These are phyloP conservation scores for Zygosaccharomyces pseudorouxii DNA, from an alignment of 805 yeast species.

Conservation along the genomic window DNA sequence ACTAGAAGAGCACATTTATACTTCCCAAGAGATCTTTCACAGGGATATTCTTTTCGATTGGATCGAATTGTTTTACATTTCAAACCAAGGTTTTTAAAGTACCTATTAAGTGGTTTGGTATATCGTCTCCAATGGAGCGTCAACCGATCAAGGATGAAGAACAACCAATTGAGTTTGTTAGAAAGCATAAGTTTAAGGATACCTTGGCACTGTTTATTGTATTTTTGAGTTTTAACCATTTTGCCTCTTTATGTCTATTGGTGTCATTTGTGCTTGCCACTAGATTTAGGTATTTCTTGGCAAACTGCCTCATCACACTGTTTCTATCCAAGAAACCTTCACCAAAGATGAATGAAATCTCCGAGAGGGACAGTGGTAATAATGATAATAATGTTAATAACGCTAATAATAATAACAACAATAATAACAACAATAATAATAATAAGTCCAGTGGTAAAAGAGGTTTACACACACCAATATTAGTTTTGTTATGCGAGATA, in stretches of 20 bases:
- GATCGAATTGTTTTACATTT: not conserved
- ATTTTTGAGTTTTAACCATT: slow-evolving; percentile 32
- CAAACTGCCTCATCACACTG: slow-evolving; percentile 27
- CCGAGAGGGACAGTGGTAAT: slow-evolving; percentile 11
- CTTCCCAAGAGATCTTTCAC: not conserved
- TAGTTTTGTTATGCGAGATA: slow-evolving; percentile 15
- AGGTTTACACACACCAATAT: slow-evolving; percentile 1
- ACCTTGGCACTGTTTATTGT: slow-evolving; percentile 32
- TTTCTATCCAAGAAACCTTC: slow-evolving; percentile 29
- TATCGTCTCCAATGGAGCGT: slow-evolving; percentile 5
- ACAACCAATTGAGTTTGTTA: slow-evolving; percentile 22
- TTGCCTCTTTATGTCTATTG: slow-evolving; percentile 25
- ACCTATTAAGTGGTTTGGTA: slow-evolving; percentile 4
- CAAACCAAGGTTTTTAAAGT: not conserved
- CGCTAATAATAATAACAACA: slow-evolving; percentile 5
- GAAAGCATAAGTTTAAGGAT: slow-evolving; percentile 31
- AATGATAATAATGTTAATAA: slow-evolving; percentile 8
- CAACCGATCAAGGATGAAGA: slow-evolving; percentile 9
- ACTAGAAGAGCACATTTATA: not conserved
- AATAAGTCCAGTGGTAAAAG: not conserved
- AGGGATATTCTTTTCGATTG: not conserved
- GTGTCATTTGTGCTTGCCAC: slow-evolving; percentile 28
- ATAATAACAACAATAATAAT: not conserved
- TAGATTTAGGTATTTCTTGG: slow-evolving; percentile 25
- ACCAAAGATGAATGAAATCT: slow-evolving; percentile 18